Percentiles rank a stretch among this genome's conserved stretches.
Conservation (phyloP, 148 eudicot genomes). For the Suaeda aralocaspica region DNA sequence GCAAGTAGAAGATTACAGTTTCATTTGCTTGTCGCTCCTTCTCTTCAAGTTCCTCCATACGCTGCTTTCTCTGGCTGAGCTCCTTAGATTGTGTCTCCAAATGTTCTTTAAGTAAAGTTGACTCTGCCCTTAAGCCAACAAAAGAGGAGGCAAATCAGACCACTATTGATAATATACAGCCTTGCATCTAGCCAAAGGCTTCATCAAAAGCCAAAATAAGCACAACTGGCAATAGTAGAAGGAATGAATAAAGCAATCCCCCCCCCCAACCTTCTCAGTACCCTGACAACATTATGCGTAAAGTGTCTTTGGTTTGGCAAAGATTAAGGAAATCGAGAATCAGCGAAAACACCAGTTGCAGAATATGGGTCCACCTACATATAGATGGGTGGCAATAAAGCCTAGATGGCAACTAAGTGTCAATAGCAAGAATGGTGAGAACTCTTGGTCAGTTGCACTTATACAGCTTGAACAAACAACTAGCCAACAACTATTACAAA, state of each 20-base stretch:
- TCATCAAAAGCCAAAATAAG: too few relatives aligned
- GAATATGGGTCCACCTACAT: too few relatives aligned
- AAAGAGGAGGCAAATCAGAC: slow-evolving; percentile 29
- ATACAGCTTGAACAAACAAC: background rate
- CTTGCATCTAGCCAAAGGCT: too few relatives aligned
- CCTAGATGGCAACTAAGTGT: background rate
- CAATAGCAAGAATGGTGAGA: background rate
- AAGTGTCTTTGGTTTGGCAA: background rate
- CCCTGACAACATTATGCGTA: too few relatives aligned
- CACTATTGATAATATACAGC: background rate
- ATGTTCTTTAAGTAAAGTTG: slow-evolving; percentile 67
- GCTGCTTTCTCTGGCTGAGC: slow-evolving; percentile 62
- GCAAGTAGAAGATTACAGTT: slow-evolving; percentile 41
- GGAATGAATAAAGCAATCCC: too few relatives aligned
- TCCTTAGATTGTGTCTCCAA: slow-evolving; percentile 76
- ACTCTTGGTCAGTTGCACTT: background rate
- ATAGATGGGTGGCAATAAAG: background rate
- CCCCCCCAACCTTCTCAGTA: background rate
- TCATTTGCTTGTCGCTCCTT: slow-evolving; percentile 93
- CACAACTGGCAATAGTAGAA: too few relatives aligned
- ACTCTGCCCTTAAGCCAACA: slow-evolving; percentile 83
- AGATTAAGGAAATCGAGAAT: background rate
- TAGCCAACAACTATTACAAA: background rate
- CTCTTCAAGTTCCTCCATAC: slow-evolving; percentile 82
- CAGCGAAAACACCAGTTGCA: background rate